Evolutionary conservation across 2,329 filamentous ascomycete genomes (phyloP).

Genomic region (Trichoderma sp.): DNA sequence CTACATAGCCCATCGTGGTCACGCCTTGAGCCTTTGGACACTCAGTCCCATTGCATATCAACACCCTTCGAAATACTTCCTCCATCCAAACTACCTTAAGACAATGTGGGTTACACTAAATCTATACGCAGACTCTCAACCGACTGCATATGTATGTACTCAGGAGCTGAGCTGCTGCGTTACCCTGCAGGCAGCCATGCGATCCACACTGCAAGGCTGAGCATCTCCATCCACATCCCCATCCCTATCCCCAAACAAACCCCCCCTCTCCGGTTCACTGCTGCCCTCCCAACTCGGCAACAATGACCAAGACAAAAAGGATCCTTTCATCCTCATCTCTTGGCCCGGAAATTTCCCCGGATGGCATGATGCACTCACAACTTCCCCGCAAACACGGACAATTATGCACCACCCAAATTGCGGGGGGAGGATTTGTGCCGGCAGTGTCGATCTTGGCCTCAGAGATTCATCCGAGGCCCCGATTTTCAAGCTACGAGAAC

Average conservation of each 20-base stretch:
- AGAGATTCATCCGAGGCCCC: background rate
- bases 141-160: background rate
- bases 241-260: background rate
- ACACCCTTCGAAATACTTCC: background rate
- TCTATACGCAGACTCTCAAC: background rate
- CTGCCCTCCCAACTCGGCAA: no score
- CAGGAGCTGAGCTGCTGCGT: background rate
- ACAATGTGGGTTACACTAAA: background rate
- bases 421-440: background rate
- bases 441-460: background rate
- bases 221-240: background rate
- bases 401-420: background rate
- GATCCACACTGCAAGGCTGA: background rate
- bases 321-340: background rate
- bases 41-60: background rate
- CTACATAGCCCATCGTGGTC: background rate
- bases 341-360: constrained; percentile 6
- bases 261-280: background rate
- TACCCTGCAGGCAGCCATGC: background rate
- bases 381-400: background rate
- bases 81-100: background rate
- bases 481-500: background rate
- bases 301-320: background rate
- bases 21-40: background rate
- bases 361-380: background rate